Conservation (phyloP, 495 filamentous ascomycete genomes). For the Chaetomium fimeti region DNA sequence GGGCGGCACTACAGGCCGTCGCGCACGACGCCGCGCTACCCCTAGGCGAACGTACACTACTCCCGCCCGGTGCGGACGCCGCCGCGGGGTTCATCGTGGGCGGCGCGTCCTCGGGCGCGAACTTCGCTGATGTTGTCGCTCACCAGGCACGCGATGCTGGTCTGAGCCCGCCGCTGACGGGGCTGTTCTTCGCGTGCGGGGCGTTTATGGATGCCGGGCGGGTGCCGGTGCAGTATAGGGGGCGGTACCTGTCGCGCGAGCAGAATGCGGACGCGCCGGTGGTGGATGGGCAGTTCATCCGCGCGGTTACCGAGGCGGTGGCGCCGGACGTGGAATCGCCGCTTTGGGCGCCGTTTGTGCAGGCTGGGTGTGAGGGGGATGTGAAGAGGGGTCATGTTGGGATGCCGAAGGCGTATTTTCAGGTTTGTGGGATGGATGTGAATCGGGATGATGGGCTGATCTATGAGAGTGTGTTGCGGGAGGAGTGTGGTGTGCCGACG, state of each 20-base stretch:
- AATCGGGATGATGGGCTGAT: constrained; percentile 17
- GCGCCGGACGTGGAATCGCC: background rate
- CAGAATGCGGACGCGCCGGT: constrained; percentile 12
- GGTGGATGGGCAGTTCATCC: constrained; percentile 1
- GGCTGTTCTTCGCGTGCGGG: background rate
- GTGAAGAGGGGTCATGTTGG: background rate
- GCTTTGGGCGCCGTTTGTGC: constrained; percentile 4
- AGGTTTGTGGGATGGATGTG: constrained; percentile 17
- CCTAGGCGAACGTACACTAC: background rate
- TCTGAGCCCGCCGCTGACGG: constrained; percentile 8
- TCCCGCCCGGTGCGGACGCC: background rate
- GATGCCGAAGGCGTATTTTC: constrained; percentile 15
- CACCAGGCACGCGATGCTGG: constrained; percentile 6
- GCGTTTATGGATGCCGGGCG: constrained; percentile 8
- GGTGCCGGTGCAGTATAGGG: background rate
- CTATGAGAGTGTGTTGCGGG: constrained; percentile 15
- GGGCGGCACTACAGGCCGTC: background rate
- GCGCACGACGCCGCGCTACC: background rate
- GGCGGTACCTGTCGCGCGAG: constrained; percentile 2
- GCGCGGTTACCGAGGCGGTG: background rate
- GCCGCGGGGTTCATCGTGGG: constrained; percentile 13
- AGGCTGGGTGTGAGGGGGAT: background rate
- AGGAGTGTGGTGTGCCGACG: constrained; percentile 19
- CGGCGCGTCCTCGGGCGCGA: constrained; percentile 16
- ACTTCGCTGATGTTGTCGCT: constrained; percentile 14